These are phyloP conservation scores for Colletotrichum sp. DNA, from an alignment of 2,329 filamentous ascomycete genomes.

Conservation along the genomic window DNA sequence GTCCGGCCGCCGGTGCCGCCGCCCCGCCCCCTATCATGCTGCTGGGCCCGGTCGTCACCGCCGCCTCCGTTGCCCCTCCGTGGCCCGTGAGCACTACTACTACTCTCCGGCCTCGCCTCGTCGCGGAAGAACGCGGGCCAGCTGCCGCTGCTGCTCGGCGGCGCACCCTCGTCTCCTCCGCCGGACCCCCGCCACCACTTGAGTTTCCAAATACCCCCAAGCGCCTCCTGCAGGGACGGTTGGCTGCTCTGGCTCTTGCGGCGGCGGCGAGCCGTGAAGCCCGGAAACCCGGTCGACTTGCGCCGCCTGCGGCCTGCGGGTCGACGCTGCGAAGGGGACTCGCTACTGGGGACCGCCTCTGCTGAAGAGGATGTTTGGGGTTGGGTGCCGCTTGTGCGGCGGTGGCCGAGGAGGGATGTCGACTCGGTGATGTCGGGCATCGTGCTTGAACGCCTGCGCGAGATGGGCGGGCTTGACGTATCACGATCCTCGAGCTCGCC, in stretches of 20 bases:
- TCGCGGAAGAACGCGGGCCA: slow-evolving; percentile 24
- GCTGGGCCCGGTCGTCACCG: neutral
- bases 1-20: neutral
- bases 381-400: slow-evolving; percentile 25
- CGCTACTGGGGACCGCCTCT: slow-evolving; percentile 23
- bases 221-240: slow-evolving; percentile 51
- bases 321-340: slow-evolving; percentile 18
- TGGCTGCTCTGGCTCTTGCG: slow-evolving; percentile 40
- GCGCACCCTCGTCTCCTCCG: slow-evolving; percentile 22
- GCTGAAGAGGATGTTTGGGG: slow-evolving; percentile 22
- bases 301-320: slow-evolving; percentile 49
- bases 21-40: slow-evolving; percentile 3
- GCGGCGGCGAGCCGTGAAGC: slow-evolving; percentile 59
- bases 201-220: slow-evolving; percentile 58
- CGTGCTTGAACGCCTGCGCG: slow-evolving; percentile 53
- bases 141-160: slow-evolving; percentile 17
- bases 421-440: slow-evolving; percentile 46
- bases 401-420: slow-evolving; percentile 39
- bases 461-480: slow-evolving; percentile 42
- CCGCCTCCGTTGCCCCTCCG: neutral
- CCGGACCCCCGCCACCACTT: slow-evolving; percentile 53
- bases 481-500: slow-evolving; percentile 82
- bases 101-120: slow-evolving; percentile 15
- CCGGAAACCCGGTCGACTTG: slow-evolving; percentile 66
- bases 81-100: neutral